These are phyloP conservation scores for Samsoniella hepiali DNA, from an alignment of 2,329 filamentous ascomycete genomes.

Conservation along the genomic window DNA sequence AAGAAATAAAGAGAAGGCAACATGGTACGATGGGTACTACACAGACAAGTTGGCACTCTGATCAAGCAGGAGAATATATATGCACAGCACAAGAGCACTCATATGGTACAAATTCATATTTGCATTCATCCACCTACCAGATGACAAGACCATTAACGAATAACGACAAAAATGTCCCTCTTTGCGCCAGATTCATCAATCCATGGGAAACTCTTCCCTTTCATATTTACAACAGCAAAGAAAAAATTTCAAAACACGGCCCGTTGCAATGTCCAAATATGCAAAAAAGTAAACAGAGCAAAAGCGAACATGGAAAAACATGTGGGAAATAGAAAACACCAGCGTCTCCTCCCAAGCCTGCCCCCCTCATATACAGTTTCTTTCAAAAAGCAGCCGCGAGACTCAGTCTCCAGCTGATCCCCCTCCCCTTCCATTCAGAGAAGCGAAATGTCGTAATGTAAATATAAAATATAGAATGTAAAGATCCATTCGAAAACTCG, in stretches of 20 bases:
- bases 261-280: not conserved
- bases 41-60: no score
- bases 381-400: not conserved
- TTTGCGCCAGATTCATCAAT: constrained; percentile 15
- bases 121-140: constrained; percentile 1
- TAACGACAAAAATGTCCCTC: constrained; percentile 1
- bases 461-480: constrained; percentile 7
- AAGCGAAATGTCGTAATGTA: not conserved
- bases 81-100: no score
- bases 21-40: no score
- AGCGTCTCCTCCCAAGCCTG: not conserved
- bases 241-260: not conserved
- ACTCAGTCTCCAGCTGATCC: not conserved
- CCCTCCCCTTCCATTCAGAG: not conserved
- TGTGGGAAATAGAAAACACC: not conserved
- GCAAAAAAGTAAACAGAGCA: not conserved
- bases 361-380: constrained; percentile 6
- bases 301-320: not conserved
- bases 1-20: no score
- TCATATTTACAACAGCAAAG: constrained; percentile 2
- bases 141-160: constrained; percentile 1
- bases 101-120: no score
- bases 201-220: not conserved
- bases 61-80: no score
- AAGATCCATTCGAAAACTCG: constrained; percentile 14